A percentile compares a stretch with the other conserved stretches of the same genome.
phyloP scores from a whole-genome alignment of 768 basidiomycete genomes.

The Tricholoma furcatifolium region DNA sequence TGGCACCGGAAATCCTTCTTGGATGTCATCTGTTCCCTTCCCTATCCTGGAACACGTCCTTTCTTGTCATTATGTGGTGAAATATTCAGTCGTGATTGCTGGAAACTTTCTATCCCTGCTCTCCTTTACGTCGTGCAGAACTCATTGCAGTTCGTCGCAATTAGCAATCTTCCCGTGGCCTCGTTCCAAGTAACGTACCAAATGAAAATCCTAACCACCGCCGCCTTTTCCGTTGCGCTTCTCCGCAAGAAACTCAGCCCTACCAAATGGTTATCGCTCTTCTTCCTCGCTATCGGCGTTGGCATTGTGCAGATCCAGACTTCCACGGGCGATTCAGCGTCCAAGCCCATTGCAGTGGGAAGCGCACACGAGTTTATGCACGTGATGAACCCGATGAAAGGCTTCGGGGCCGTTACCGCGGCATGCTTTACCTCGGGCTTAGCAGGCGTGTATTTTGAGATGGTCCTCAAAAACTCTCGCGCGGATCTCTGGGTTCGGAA shows the following conservation, averaged over 20 bases:
- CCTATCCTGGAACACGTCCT: constrained; percentile 45
- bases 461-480: constrained; percentile 83
- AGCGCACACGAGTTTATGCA: constrained; percentile 72
- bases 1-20: constrained; percentile 40
- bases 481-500: constrained; percentile 91
- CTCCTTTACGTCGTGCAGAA: constrained; percentile 96
- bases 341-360: constrained; percentile 48
- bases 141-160: constrained; percentile 94
- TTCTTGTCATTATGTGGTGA: constrained; percentile 62
- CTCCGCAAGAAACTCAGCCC: constrained; percentile 71
- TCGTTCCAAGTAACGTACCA: constrained; percentile 98
- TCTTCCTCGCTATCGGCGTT: constrained; percentile 89
- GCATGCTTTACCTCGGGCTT: constrained; percentile 91
- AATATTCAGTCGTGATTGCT: constrained; percentile 89
- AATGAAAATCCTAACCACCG: constrained; percentile 98
- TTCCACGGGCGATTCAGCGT: constrained; percentile 26
- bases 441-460: constrained; percentile 93
- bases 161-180: constrained; percentile 92
- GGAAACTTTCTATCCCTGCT: constrained; percentile 97
- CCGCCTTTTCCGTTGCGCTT: constrained; percentile 85
- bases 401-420: constrained; percentile 78
- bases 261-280: constrained; percentile 83
- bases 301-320: constrained; percentile 94
- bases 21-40: constrained; percentile 33
- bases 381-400: constrained; percentile 79